A percentile compares a stretch with the other conserved stretches of the same genome.
These are phyloP conservation scores for Rosellinia necatrix DNA, from an alignment of 2,329 filamentous ascomycete species.

Conservation along the genomic window DNA sequence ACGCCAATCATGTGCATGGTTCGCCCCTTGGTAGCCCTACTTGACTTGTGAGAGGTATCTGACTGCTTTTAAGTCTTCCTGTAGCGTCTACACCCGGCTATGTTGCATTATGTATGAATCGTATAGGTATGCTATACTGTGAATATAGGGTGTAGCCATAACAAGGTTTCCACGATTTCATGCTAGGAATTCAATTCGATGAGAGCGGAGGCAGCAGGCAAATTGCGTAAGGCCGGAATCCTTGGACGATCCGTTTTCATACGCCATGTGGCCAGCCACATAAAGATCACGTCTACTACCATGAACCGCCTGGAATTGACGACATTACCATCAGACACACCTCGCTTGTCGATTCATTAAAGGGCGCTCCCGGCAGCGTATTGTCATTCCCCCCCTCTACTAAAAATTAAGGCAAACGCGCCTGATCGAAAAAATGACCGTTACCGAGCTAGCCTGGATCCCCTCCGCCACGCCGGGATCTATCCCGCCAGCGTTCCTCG, in stretches of 20 bases:
- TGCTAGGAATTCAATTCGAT: not conserved
- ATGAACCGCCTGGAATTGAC: not conserved
- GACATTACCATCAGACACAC: no score
- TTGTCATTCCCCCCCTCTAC: not conserved
- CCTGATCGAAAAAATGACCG: conserved; percentile 25
- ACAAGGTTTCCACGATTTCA: not conserved
- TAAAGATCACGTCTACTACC: not conserved
- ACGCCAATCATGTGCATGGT: not conserved
- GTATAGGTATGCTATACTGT: not conserved
- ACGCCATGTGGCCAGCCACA: not conserved
- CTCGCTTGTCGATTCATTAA: no score
- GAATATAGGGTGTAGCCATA: not conserved
- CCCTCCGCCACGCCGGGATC: conserved; percentile 24
- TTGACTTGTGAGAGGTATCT: not conserved
- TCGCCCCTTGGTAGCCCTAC: not conserved
- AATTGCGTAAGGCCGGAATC: conserved; percentile 9
- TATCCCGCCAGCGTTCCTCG: conserved; percentile 19
- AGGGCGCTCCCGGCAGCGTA: no score
- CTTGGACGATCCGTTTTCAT: not conserved
- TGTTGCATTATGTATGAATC: not conserved
- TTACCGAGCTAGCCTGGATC: conserved; percentile 31
- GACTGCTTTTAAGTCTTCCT: not conserved
- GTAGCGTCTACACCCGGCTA: not conserved
- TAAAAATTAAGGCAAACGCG: not conserved
- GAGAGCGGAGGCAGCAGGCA: conserved; percentile 14